Evolutionary conservation across 106 monocot species (phyloP).

Genomic region (Apostasia ramifera): DNA sequence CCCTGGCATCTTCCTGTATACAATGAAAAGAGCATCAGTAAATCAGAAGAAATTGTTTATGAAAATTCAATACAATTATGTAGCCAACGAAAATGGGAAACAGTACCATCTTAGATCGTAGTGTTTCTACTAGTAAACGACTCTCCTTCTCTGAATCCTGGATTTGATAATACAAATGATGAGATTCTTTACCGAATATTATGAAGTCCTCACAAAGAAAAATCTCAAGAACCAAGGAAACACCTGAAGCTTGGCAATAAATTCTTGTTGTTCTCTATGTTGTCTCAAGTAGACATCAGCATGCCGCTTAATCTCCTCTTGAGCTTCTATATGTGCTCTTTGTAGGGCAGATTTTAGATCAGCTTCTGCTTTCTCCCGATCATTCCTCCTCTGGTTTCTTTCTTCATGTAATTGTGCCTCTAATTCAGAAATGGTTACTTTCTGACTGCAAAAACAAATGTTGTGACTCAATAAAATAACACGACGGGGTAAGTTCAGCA

Average conservation of each 20-base stretch:
- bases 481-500: background rate
- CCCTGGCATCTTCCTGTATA: slow-evolving; percentile 81
- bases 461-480: slow-evolving; percentile 9
- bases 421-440: slow-evolving; percentile 67
- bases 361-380: slow-evolving; percentile 71
- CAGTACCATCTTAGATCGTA: slow-evolving; percentile 80
- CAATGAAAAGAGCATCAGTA: background rate
- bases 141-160: slow-evolving; percentile 89
- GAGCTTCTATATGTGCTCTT: slow-evolving; percentile 65
- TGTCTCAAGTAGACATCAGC: slow-evolving; percentile 50
- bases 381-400: slow-evolving; percentile 74
- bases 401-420: slow-evolving; percentile 82
- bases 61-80: background rate
- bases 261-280: slow-evolving; percentile 78
- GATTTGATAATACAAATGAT: slow-evolving; percentile 8
- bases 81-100: background rate
- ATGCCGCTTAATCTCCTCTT: slow-evolving; percentile 83
- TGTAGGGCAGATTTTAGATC: slow-evolving; percentile 80
- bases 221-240: slow-evolving; percentile 5
- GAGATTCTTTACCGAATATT: background rate
- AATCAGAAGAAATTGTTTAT: background rate
- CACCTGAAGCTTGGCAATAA: slow-evolving; percentile 84
- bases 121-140: slow-evolving; percentile 64
- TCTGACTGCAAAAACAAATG: slow-evolving; percentile 54
- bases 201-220: slow-evolving; percentile 4